phyloP scores from a whole-genome alignment of 768 basidiomycete genomes.

The Tylopilus cervinicoccineus region DNA sequence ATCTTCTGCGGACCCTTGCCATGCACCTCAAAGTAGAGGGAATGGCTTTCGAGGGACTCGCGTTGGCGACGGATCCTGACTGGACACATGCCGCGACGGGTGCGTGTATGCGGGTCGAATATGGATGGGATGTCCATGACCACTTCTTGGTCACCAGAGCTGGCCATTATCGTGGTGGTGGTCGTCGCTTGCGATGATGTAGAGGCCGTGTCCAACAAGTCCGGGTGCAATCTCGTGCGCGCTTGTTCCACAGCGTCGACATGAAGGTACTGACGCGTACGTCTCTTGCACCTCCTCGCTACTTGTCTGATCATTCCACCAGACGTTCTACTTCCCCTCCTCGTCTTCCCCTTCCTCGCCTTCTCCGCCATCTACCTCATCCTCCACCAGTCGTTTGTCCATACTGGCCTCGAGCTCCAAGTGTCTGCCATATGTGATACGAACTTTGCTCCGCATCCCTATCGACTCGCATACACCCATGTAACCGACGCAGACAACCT shows the following conservation, averaged over 20 bases:
- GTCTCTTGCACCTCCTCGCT: background rate
- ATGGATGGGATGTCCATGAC: conserved; percentile 35
- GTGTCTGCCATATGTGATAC: conserved; percentile 35
- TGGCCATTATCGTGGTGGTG: conserved; percentile 2
- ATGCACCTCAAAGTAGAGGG: conserved; percentile 78
- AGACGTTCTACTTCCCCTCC: conserved; percentile 18
- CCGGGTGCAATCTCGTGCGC: too few species aligned
- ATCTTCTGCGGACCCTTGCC: conserved; percentile 63
- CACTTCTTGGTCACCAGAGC: conserved; percentile 10
- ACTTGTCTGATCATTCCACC: background rate
- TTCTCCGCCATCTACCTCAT: conserved; percentile 10
- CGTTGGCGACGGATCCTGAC: conserved; percentile 50
- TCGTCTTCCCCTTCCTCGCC: conserved; percentile 18
- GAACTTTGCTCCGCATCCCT: conserved; percentile 20
- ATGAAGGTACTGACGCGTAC: conserved; percentile 6
- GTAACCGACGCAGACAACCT: conserved; percentile 31
- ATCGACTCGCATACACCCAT: conserved; percentile 40
- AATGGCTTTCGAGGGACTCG: conserved; percentile 59
- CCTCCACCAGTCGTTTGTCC: conserved; percentile 10
- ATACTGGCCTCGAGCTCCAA: conserved; percentile 8
- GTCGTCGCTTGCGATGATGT: background rate
- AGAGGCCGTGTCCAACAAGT: too few species aligned
- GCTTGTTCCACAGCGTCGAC: background rate
- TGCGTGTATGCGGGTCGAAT: conserved; percentile 59
- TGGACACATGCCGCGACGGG: conserved; percentile 73